phyloP scores from a whole-genome alignment of 1,284 basidiomycete genomes.

The Ganoderma lucidum region DNA sequence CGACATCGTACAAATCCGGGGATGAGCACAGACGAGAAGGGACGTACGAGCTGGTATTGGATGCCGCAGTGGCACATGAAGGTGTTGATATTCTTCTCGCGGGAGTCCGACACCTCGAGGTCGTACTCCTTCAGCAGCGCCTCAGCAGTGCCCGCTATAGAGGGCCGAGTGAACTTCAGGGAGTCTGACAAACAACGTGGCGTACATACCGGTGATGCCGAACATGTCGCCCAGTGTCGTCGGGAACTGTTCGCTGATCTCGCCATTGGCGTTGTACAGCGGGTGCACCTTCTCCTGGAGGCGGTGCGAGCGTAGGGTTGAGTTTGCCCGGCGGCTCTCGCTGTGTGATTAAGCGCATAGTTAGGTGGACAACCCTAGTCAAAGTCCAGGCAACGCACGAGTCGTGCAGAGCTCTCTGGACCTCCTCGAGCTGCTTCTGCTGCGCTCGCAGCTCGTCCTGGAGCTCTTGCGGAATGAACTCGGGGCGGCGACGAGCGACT shows the following conservation, averaged over 20 bases:
- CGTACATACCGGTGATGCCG: constrained; percentile 50
- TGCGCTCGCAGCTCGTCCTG: constrained; percentile 56
- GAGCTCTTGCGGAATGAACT: constrained; percentile 53
- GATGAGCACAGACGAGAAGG: not conserved
- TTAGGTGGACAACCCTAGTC: not conserved
- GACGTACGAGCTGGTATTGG: constrained; percentile 50
- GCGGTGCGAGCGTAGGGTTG: constrained; percentile 50
- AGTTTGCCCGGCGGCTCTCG: constrained; percentile 61
- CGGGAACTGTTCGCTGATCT: constrained; percentile 53
- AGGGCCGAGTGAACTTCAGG: not conserved
- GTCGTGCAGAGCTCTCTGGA: constrained; percentile 60
- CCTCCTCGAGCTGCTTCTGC: constrained; percentile 54
- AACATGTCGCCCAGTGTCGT: constrained; percentile 55
- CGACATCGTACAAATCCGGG: constrained; percentile 10
- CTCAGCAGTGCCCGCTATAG: constrained; percentile 45
- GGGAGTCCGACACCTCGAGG: constrained; percentile 37
- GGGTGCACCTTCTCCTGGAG: constrained; percentile 50
- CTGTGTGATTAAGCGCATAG: constrained; percentile 37
- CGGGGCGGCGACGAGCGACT: constrained; percentile 52
- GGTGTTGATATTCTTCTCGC: constrained; percentile 57
- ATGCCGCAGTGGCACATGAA: constrained; percentile 62
- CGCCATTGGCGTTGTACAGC: constrained; percentile 54
- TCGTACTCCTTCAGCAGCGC: constrained; percentile 53
- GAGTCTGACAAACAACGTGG: not conserved
- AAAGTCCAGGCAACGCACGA: constrained; percentile 47